Percentiles rank a stretch among this genome's conserved stretches.
These are phyloP conservation scores for Peltaster fructicola DNA, from an alignment of 2,329 filamentous ascomycete genomes.

Conservation along the genomic window DNA sequence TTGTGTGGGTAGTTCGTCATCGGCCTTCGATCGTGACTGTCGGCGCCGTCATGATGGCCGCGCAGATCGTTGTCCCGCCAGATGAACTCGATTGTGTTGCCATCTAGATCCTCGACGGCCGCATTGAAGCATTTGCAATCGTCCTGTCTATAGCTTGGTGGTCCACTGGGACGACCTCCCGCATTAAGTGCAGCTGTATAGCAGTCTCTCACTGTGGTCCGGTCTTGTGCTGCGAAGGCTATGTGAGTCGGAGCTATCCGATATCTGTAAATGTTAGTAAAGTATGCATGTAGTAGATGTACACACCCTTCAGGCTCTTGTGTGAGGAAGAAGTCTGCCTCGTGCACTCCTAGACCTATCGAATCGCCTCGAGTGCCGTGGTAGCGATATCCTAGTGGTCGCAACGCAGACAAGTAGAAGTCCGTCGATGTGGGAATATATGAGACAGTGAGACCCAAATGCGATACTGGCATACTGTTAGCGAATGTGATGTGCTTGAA, in stretches of 20 bases:
- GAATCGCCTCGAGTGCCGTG: conserved; percentile 44
- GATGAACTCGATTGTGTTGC: conserved; percentile 68
- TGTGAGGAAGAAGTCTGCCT: conserved; percentile 46
- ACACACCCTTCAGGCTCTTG: conserved; percentile 41
- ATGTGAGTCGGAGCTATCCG: conserved; percentile 17
- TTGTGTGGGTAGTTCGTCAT: too few relatives aligned
- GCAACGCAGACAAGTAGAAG: conserved; percentile 64
- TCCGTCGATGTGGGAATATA: conserved; percentile 65
- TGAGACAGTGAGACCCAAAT: conserved; percentile 50
- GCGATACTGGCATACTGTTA: conserved; percentile 47
- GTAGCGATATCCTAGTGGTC: conserved; percentile 61
- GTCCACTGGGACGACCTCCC: conserved; percentile 40
- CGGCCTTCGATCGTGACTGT: too few relatives aligned
- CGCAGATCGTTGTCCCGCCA: conserved; percentile 30
- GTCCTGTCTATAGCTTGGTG: conserved; percentile 35
- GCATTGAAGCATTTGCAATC: conserved; percentile 43
- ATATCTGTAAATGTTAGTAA: conserved; percentile 6
- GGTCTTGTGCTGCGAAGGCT: conserved; percentile 50
- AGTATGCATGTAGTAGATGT: conserved; percentile 3
- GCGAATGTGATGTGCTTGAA: too few relatives aligned
- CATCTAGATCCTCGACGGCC: conserved; percentile 57
- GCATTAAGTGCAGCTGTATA: conserved; percentile 52
- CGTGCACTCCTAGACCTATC: conserved; percentile 41
- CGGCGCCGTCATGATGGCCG: conserved; percentile 18
- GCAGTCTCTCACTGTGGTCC: conserved; percentile 51